These are phyloP conservation scores for Hylodesmum podocarpum DNA, from an alignment of 306 rosid species.

Conservation along the genomic window DNA sequence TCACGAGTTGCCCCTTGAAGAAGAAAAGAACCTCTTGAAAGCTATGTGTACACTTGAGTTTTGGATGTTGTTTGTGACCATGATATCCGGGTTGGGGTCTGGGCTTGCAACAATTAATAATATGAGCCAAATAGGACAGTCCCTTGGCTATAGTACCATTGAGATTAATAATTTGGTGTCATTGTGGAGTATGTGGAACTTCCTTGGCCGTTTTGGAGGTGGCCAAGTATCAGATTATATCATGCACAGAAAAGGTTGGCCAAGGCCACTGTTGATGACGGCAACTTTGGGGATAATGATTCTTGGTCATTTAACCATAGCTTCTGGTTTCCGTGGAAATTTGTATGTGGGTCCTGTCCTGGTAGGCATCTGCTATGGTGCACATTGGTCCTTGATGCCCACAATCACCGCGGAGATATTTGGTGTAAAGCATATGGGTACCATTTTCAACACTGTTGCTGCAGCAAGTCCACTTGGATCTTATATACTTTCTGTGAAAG, in stretches of 20 bases:
- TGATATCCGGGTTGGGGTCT: constrained; percentile 84
- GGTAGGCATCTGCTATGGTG: constrained; percentile 85
- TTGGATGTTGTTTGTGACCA: constrained; percentile 76
- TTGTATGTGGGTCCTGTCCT: constrained; percentile 71
- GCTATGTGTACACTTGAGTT: constrained; percentile 67
- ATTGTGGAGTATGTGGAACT: constrained; percentile 93
- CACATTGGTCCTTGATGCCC: constrained; percentile 95
- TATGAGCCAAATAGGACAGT: constrained; percentile 83
- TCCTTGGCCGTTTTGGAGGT: constrained; percentile 89
- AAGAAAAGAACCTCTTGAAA: constrained; percentile 50
- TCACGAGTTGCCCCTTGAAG: constrained; percentile 31
- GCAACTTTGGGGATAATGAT: constrained; percentile 56
- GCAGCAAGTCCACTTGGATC: constrained; percentile 87
- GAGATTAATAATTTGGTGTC: constrained; percentile 71
- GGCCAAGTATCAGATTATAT: constrained; percentile 76
- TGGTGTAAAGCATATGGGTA: constrained; percentile 84
- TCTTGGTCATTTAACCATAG: constrained; percentile 63
- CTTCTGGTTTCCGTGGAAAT: constrained; percentile 69
- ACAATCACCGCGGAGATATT: constrained; percentile 79
- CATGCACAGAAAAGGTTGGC: constrained; percentile 67
- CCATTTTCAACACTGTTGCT: constrained; percentile 81
- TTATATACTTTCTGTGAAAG: constrained; percentile 73
- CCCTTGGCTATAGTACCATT: constrained; percentile 64
- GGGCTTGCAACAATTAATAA: constrained; percentile 79
- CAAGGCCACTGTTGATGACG: constrained; percentile 67